Evolutionary conservation across 1,284 basidiomycete genomes (phyloP), one percentile per base, ranked within the genome.

Genomic region (Sporisorium exsertum): DNA sequence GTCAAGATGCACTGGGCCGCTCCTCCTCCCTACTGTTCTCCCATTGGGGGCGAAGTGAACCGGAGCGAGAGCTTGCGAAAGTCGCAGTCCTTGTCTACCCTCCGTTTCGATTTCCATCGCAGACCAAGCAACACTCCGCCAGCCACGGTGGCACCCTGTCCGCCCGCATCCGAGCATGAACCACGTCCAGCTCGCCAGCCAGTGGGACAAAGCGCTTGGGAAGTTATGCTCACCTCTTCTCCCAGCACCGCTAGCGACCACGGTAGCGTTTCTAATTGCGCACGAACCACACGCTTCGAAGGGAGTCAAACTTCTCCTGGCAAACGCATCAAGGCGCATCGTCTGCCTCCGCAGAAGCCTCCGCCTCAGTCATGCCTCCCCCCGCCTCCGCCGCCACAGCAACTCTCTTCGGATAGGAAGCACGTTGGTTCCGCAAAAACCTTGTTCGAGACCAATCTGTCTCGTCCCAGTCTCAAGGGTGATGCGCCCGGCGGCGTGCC

Each of bases 261-360:
- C 22, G 62, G 51, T 26, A 64, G 60, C 22, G 20, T 32, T 16
- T 50, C 43, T 7, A 57, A 61, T 29, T 46, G n/a, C 4, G 49
- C 33, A 26, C 20, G 24, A 12, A 22, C 26, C 2, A 37, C 13
- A 4, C 24, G 60, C 0, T 18, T 46, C 7, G 53, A 68, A 24
- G 40, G 5, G 26, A 43, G 40, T 15, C 16, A 45, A 5, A 16
- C 43, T n/a, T 46, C 58, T 18, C 53, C 66, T 2, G 42, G 49
- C 33, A 63, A 42, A 29, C 42, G 47, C 37, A 40, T 24, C 45
- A 73, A 73, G 8, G 13, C 58, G 8, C 55, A 58, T 3, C 51
- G 53, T 16, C 22, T 75, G 26, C 72, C 72, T 8, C 72, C 72
- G 18, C 72, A 64, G n/a, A 75, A 75, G 52, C 72, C 72, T 15